Percentiles rank a stretch among this genome's conserved stretches.
These are phyloP conservation scores for Halophytophthora batemanensis DNA, from an alignment of 352 stramenopile species.

Conservation along the genomic window DNA sequence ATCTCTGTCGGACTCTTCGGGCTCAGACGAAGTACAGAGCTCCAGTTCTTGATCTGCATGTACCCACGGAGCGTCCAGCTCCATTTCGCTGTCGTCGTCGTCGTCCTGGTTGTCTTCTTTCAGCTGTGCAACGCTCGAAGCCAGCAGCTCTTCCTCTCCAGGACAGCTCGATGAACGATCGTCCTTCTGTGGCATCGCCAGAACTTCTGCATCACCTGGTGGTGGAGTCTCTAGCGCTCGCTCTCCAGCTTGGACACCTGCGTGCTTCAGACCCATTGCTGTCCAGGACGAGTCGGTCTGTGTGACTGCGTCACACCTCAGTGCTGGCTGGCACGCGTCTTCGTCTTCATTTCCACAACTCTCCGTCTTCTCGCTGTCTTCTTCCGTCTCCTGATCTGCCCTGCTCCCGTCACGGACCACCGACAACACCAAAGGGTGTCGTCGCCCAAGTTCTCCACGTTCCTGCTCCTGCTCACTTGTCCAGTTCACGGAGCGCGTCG, in stretches of 20 bases:
- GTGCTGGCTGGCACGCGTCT: slow-evolving; percentile 5
- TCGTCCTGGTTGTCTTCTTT: too few species aligned
- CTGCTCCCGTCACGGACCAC: slow-evolving; percentile 14
- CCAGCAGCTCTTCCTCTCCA: too few species aligned
- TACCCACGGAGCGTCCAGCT: too few species aligned
- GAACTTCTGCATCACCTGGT: slow-evolving; percentile 1
- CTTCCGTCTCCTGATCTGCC: slow-evolving; percentile 7
- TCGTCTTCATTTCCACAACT: neutral
- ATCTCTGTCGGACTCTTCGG: neutral
- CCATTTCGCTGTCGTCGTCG: too few species aligned
- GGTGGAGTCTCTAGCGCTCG: too few species aligned
- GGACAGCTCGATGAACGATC: too few species aligned
- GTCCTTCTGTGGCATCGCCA: too few species aligned
- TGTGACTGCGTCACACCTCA: slow-evolving; percentile 5
- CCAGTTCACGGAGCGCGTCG: slow-evolving; percentile 20
- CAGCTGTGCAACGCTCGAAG: too few species aligned
- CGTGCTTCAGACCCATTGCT: too few species aligned
- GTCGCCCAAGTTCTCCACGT: slow-evolving; percentile 5
- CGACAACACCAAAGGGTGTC: slow-evolving; percentile 31
- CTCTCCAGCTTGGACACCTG: too few species aligned
- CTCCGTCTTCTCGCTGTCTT: neutral
- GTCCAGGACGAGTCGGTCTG: slow-evolving; percentile 11
- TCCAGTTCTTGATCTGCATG: too few species aligned
- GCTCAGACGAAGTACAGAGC: neutral
- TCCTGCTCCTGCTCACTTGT: neutral